Conservation (phyloP, 2,329 filamentous ascomycete species). For the Orbilia javanica region DNA sequence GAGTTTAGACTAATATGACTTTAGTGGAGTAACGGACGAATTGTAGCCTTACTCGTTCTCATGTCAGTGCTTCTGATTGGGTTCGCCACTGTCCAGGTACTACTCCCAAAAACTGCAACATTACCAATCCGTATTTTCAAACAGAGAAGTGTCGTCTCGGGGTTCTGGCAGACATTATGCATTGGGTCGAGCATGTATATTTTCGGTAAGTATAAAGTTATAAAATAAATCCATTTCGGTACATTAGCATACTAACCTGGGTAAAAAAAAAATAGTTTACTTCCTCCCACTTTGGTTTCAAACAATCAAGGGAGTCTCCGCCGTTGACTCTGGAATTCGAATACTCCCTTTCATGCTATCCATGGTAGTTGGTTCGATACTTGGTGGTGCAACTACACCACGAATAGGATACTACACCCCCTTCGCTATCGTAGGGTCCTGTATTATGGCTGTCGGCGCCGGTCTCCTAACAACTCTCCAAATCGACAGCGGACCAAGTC, state of each 20-base stretch:
- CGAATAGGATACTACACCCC: conserved; percentile 74
- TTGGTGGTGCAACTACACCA: conserved; percentile 69
- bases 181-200: conserved; percentile 66
- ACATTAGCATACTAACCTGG: conserved; percentile 55
- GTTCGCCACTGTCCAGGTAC: conserved; percentile 70
- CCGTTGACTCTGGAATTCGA: conserved; percentile 71
- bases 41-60: conserved; percentile 70
- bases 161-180: conserved; percentile 68
- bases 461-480: conserved; percentile 70
- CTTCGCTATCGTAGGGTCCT: conserved; percentile 69
- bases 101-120: conserved; percentile 67
- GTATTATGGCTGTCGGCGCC: conserved; percentile 69
- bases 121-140: conserved; percentile 71
- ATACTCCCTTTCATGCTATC: conserved; percentile 71
- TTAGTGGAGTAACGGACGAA: conserved; percentile 70
- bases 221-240: no score
- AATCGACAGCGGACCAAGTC: conserved; percentile 65
- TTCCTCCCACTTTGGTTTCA: conserved; percentile 71
- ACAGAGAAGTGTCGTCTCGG: conserved; percentile 70
- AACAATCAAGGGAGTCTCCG: conserved; percentile 69
- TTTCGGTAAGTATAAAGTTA: conserved; percentile 18
- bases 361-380: conserved; percentile 68
- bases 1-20: conserved; percentile 61
- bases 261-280: conserved; percentile 68
- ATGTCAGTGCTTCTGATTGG: conserved; percentile 68